These are phyloP conservation scores for Hysterium pulicare DNA, from an alignment of 2,329 filamentous ascomycete species.

Conservation along the genomic window DNA sequence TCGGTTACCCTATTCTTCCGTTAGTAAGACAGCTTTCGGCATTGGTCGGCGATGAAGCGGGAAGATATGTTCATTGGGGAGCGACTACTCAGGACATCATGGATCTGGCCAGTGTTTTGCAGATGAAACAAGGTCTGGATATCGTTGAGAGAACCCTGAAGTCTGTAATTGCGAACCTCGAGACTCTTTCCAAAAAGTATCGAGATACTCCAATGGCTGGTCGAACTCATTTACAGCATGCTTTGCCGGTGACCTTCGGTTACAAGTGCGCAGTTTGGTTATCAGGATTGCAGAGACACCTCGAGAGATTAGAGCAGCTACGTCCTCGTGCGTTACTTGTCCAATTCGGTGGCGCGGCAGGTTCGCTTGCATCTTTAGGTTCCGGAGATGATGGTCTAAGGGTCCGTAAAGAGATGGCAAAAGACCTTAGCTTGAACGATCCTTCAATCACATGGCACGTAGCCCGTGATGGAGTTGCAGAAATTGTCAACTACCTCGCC, in stretches of 20 bases:
- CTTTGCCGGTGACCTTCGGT: conserved; percentile 55
- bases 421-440: conserved; percentile 47
- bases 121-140: conserved; percentile 50
- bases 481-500: conserved; percentile 53
- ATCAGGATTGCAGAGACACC: conserved; percentile 48
- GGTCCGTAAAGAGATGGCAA: conserved; percentile 50
- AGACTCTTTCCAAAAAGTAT: conserved; percentile 44
- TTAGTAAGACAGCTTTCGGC: conserved; percentile 49
- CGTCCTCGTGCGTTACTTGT: conserved; percentile 48
- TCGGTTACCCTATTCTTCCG: conserved; percentile 54
- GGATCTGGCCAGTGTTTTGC: conserved; percentile 53
- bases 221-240: conserved; percentile 57
- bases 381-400: conserved; percentile 46
- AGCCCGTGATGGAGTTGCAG: conserved; percentile 52
- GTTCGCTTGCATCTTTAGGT: conserved; percentile 54
- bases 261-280: conserved; percentile 58
- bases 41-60: conserved; percentile 33
- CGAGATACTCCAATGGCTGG: conserved; percentile 56
- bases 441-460: conserved; percentile 58
- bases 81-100: conserved; percentile 60
- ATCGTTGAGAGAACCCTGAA: conserved; percentile 47
- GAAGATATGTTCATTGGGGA: conserved; percentile 55
- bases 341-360: conserved; percentile 57
- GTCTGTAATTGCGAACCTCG: conserved; percentile 44
- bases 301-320: conserved; percentile 47